Evolutionary conservation across 176 grass and related monocot species (phyloP).

Genomic region (Triticum urartu): DNA sequence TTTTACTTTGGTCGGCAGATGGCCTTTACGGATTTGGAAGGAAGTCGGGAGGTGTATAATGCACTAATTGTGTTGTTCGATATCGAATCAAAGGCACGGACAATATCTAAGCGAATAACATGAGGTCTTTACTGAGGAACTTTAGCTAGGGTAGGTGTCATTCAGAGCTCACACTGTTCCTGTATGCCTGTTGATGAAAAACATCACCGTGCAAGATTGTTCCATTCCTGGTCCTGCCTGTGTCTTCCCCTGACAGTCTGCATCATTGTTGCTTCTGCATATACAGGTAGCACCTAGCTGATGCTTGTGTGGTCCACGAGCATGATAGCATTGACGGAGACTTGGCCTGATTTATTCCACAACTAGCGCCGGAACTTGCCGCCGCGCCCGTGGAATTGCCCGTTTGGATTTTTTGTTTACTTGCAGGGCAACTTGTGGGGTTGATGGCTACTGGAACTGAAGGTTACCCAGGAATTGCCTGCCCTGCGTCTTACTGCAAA

Average conservation of each 20-base stretch:
- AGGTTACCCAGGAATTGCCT: constrained; percentile 21
- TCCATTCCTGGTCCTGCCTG: background rate
- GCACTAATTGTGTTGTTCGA: background rate
- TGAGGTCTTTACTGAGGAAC: constrained; percentile 25
- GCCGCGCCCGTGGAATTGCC: too few relatives aligned
- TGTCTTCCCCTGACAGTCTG: constrained; percentile 4
- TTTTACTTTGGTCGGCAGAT: background rate
- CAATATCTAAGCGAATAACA: background rate
- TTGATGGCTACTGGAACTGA: background rate
- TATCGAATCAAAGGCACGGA: background rate
- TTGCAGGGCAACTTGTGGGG: background rate
- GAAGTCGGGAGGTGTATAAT: background rate
- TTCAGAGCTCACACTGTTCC: background rate
- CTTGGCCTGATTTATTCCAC: background rate
- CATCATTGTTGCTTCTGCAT: background rate
- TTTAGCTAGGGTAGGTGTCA: constrained; percentile 43
- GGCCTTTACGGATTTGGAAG: background rate
- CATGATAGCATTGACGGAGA: background rate
- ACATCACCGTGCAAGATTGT: constrained; percentile 24
- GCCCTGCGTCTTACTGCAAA: constrained; percentile 15
- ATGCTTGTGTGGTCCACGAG: background rate
- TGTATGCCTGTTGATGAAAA: background rate
- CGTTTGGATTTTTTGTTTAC: too few relatives aligned
- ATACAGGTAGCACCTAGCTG: background rate
- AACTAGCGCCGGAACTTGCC: too few relatives aligned